Conservation (phyloP, 176 grass and related monocot genomes). For the Ampelocalamus luodianensis region DNA sequence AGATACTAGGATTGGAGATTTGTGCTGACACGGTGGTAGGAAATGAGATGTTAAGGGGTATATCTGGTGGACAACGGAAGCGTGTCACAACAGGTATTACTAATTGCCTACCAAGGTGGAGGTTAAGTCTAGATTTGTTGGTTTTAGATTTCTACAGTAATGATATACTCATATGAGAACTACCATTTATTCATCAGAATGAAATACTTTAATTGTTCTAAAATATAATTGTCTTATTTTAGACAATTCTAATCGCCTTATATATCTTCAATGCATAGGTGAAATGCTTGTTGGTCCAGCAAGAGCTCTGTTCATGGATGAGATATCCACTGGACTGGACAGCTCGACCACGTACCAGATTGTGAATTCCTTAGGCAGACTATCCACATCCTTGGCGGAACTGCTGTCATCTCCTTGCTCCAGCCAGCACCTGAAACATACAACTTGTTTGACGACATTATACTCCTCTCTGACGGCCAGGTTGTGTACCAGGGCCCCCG, state of each 20-base stretch:
- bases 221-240: neutral
- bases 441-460: constrained; percentile 89
- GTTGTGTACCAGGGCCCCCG: constrained; percentile 88
- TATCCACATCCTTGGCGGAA: constrained; percentile 82
- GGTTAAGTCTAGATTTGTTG: neutral
- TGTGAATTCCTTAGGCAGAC: constrained; percentile 78
- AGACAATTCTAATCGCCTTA: constrained; percentile 34
- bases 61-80: constrained; percentile 92
- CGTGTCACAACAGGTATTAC: constrained; percentile 87
- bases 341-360: constrained; percentile 97
- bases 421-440: constrained; percentile 98
- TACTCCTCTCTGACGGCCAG: constrained; percentile 86
- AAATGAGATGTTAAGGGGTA: constrained; percentile 89
- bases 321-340: constrained; percentile 94
- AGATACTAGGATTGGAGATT: constrained; percentile 89
- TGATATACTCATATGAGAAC: neutral
- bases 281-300: constrained; percentile 98
- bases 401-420: constrained; percentile 84
- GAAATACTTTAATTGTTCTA: neutral
- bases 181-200: neutral
- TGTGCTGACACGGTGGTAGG: constrained; percentile 93
- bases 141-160: neutral
- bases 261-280: constrained; percentile 49
- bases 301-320: constrained; percentile 94
- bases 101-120: constrained; percentile 14